These are phyloP conservation scores for Solidago caesia DNA, from an alignment of 129 eudicot species.

Conservation along the genomic window DNA sequence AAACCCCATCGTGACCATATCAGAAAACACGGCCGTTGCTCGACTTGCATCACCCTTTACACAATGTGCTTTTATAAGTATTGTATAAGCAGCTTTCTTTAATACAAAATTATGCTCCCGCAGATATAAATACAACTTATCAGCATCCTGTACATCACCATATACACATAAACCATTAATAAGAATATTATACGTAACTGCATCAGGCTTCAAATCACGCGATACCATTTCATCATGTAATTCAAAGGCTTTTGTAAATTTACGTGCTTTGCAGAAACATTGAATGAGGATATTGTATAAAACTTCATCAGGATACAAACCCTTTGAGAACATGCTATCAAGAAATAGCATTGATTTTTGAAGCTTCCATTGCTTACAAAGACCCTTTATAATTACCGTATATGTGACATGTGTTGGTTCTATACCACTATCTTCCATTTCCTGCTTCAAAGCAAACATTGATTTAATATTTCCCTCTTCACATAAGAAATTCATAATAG, in stretches of 20 bases:
- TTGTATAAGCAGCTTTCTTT: constrained; percentile 64
- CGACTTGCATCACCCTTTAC: constrained; percentile 65
- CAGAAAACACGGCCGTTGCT: constrained; percentile 50
- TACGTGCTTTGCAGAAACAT: constrained; percentile 56
- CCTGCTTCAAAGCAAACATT: constrained; percentile 44
- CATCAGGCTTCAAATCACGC: constrained; percentile 52
- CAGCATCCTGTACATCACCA: constrained; percentile 64
- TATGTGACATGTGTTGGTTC: constrained; percentile 70
- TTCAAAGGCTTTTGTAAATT: constrained; percentile 47
- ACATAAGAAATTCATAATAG: constrained; percentile 69
- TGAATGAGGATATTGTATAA: constrained; percentile 76
- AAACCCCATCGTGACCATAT: constrained; percentile 67
- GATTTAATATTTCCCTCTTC: constrained; percentile 50
- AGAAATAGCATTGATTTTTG: constrained; percentile 49
- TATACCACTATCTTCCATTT: constrained; percentile 54
- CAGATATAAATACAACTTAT: constrained; percentile 45
- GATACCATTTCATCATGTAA: constrained; percentile 57
- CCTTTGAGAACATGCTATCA: constrained; percentile 48
- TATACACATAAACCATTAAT: constrained; percentile 63
- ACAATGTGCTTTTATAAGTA: constrained; percentile 84
- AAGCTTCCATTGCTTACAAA: constrained; percentile 60
- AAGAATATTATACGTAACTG: constrained; percentile 72
- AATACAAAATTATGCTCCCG: constrained; percentile 37
- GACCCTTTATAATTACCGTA: constrained; percentile 72
- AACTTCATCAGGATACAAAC: constrained; percentile 61